Evolutionary conservation across 306 rosid species (phyloP).

Genomic region (Sophora flavescens): DNA sequence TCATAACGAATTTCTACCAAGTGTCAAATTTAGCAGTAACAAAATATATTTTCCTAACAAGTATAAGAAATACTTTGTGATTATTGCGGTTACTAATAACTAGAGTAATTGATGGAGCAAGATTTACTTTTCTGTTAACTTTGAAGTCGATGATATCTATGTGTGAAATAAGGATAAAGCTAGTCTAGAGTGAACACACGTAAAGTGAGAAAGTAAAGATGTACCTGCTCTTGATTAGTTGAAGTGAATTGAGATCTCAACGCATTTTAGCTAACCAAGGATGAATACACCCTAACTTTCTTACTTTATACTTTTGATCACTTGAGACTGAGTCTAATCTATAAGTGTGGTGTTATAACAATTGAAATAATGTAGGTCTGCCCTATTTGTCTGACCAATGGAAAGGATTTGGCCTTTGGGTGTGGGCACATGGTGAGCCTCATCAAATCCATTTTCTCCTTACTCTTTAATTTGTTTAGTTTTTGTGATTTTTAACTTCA

Average conservation of each 20-base stretch:
- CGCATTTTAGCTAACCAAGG: no score
- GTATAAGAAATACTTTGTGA: neutral
- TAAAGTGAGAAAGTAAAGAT: neutral
- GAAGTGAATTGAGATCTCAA: no score
- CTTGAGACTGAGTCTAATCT: no score
- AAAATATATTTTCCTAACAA: neutral
- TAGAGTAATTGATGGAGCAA: neutral
- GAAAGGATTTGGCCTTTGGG: conserved; percentile 77
- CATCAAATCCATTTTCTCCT: neutral
- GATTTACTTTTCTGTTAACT: conserved; percentile 23
- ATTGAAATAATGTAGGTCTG: conserved; percentile 61
- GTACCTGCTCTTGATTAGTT: neutral
- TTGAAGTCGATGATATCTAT: no score
- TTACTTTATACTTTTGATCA: no score
- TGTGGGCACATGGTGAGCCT: conserved; percentile 92
- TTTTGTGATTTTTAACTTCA: neutral
- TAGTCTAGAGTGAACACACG: no score
- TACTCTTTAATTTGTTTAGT: neutral
- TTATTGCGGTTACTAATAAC: neutral
- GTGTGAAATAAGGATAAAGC: no score
- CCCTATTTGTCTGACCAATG: conserved; percentile 82
- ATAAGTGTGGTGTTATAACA: conserved; percentile 14
- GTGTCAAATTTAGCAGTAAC: neutral
- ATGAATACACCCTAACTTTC: no score
- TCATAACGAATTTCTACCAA: neutral